Conservation (phyloP, 805 yeast species). For the Saccharomycopsis sp. region DNA sequence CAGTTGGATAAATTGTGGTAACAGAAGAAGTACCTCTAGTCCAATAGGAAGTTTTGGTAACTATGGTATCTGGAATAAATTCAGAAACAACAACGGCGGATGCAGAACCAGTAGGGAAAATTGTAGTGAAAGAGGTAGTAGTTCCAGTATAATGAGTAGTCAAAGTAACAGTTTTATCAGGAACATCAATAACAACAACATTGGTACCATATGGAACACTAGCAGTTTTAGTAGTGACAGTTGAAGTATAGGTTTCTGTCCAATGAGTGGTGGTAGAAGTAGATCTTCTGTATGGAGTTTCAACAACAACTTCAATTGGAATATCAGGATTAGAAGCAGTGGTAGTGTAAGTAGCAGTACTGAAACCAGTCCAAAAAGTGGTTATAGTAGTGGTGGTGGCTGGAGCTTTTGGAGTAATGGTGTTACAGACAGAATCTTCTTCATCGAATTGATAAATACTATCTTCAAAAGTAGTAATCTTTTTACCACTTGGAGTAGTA, state of each 20-base stretch:
- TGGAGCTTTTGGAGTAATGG: not conserved
- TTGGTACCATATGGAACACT: not conserved
- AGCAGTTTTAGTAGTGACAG: slow-evolving; percentile 3
- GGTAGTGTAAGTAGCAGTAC: slow-evolving; percentile 1
- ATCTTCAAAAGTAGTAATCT: slow-evolving; percentile 10
- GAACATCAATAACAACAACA: not conserved
- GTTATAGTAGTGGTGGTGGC: slow-evolving; percentile 10
- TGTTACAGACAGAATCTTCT: not conserved
- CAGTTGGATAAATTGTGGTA: not conserved
- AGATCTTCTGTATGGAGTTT: not conserved
- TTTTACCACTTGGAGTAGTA: slow-evolving; percentile 17
- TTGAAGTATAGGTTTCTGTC: too few relatives aligned
- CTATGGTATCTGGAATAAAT: slow-evolving; percentile 1
- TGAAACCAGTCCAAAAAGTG: slow-evolving; percentile 5
- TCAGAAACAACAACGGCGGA: slow-evolving; percentile 1
- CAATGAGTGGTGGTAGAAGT: slow-evolving; percentile 8
- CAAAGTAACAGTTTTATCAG: not conserved
- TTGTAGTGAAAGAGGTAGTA: slow-evolving; percentile 3
- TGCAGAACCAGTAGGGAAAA: slow-evolving; percentile 1
- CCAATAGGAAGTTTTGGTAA: slow-evolving; percentile 1
- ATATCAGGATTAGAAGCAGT: slow-evolving; percentile 4
- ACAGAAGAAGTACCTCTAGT: not conserved
- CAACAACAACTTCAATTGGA: slow-evolving; percentile 3
- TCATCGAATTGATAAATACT: slow-evolving; percentile 3
- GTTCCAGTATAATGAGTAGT: slow-evolving; percentile 1